phyloP scores from a whole-genome alignment of 2,329 filamentous ascomycete species.

The Ophiosphaerella narmari region DNA sequence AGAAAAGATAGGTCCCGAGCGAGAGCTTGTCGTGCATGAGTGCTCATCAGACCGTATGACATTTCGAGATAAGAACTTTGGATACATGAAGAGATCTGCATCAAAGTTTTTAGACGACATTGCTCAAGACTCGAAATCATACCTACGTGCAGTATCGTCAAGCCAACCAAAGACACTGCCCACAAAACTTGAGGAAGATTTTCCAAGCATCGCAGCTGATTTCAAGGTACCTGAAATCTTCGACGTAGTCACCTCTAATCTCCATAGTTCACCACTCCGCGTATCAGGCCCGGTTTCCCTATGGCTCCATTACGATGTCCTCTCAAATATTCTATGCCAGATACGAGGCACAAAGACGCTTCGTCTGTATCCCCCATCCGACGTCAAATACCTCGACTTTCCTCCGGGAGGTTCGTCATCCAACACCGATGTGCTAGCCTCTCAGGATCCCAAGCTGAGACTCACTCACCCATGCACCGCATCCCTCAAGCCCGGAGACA shows the following conservation, averaged over 20 bases:
- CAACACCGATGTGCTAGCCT: slow-evolving; percentile 69
- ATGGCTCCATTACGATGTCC: slow-evolving; percentile 92
- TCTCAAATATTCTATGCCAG: slow-evolving; percentile 86
- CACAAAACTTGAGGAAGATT: slow-evolving; percentile 73
- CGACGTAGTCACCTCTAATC: slow-evolving; percentile 57
- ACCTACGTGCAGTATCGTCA: slow-evolving; percentile 77
- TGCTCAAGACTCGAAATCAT: slow-evolving; percentile 65
- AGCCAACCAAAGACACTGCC: slow-evolving; percentile 70
- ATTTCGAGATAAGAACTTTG: slow-evolving; percentile 83
- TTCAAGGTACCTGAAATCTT: slow-evolving; percentile 65
- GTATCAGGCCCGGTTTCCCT: slow-evolving; percentile 81
- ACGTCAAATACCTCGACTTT: slow-evolving; percentile 72
- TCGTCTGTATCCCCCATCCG: slow-evolving; percentile 76
- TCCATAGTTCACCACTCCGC: slow-evolving; percentile 78
- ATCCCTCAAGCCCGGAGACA: slow-evolving; percentile 70
- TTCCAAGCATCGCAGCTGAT: slow-evolving; percentile 69
- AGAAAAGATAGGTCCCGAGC: slow-evolving; percentile 46
- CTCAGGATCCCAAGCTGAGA: slow-evolving; percentile 23
- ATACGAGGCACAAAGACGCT: slow-evolving; percentile 74
- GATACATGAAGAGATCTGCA: slow-evolving; percentile 72
- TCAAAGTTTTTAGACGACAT: slow-evolving; percentile 66
- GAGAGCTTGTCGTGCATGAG: slow-evolving; percentile 74
- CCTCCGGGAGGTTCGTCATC: slow-evolving; percentile 80
- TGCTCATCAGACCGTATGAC: slow-evolving; percentile 70
- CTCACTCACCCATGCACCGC: slow-evolving; percentile 68